Evolutionary conservation across 352 stramenopile genomes (phyloP).

Genomic region (Phytophthora melonis): DNA sequence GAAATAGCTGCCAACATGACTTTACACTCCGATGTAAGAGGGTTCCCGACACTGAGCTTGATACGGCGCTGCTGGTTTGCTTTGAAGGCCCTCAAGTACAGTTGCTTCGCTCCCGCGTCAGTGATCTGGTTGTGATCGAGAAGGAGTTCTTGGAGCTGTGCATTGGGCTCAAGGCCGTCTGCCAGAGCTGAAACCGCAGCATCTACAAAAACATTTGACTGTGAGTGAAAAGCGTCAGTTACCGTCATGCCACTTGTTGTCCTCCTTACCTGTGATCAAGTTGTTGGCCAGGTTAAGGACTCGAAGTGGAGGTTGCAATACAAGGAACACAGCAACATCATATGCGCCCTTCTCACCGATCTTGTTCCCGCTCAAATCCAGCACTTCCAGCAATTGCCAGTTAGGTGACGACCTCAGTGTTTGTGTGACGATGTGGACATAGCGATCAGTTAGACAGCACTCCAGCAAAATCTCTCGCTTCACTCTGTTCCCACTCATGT

Average conservation of each 20-base stretch:
- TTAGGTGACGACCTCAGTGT: slow-evolving; percentile 34
- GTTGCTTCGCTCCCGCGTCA: slow-evolving; percentile 50
- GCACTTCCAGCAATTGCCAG: slow-evolving; percentile 46
- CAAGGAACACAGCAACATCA: slow-evolving; percentile 56
- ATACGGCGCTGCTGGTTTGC: slow-evolving; percentile 57
- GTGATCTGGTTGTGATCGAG: slow-evolving; percentile 65
- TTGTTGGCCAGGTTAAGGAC: slow-evolving; percentile 63
- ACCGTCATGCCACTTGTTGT: neutral
- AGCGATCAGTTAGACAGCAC: slow-evolving; percentile 41
- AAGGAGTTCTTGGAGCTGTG: slow-evolving; percentile 56
- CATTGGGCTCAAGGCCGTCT: slow-evolving; percentile 56
- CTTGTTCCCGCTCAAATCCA: slow-evolving; percentile 68
- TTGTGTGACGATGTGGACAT: slow-evolving; percentile 23
- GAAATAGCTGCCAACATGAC: slow-evolving; percentile 62
- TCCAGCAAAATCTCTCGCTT: slow-evolving; percentile 37
- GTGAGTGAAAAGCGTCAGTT: too few relatives aligned
- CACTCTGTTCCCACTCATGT: slow-evolving; percentile 38
- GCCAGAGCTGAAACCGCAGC: slow-evolving; percentile 45
- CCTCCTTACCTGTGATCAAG: slow-evolving; percentile 51
- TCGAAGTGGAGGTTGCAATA: slow-evolving; percentile 47
- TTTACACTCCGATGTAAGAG: slow-evolving; percentile 56
- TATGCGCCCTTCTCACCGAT: slow-evolving; percentile 48
- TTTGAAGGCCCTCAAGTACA: slow-evolving; percentile 61
- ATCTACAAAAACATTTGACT: slow-evolving; percentile 33
- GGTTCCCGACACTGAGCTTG: slow-evolving; percentile 48